phyloP scores from a whole-genome alignment of 306 rosid species.

The Crataegus laevigata region DNA sequence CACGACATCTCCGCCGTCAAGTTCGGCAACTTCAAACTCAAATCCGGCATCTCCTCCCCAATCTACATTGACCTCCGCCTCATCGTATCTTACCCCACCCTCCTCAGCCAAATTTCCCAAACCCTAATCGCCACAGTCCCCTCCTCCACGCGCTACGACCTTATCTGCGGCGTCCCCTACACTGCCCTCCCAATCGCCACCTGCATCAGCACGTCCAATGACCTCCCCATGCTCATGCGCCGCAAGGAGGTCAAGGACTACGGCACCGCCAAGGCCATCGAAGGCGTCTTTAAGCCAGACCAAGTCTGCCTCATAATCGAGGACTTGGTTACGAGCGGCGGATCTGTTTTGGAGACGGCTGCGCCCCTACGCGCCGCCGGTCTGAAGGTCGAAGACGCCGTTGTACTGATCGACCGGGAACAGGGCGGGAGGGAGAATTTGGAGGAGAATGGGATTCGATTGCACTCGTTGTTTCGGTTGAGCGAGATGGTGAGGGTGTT shows the following conservation, averaged over 20 bases:
- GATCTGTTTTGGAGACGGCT: slow-evolving; percentile 73
- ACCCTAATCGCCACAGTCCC: slow-evolving; percentile 61
- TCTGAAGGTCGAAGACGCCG: slow-evolving; percentile 63
- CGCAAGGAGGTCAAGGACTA: slow-evolving; percentile 91
- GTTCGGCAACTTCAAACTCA: slow-evolving; percentile 85
- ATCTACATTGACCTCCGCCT: slow-evolving; percentile 88
- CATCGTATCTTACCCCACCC: slow-evolving; percentile 74
- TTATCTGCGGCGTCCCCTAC: slow-evolving; percentile 86
- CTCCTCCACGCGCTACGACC: slow-evolving; percentile 41
- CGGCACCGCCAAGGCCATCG: slow-evolving; percentile 79
- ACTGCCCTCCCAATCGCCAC: slow-evolving; percentile 93
- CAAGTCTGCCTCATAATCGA: slow-evolving; percentile 71
- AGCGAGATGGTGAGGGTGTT: slow-evolving; percentile 74
- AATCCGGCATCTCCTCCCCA: slow-evolving; percentile 86
- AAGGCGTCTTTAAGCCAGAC: slow-evolving; percentile 46
- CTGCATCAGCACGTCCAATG: slow-evolving; percentile 40
- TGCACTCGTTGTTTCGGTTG: slow-evolving; percentile 57
- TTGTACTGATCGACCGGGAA: slow-evolving; percentile 79
- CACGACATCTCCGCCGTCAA: slow-evolving; percentile 89
- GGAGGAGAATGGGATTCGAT: slow-evolving; percentile 58
- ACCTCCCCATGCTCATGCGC: slow-evolving; percentile 85
- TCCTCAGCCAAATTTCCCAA: slow-evolving; percentile 68
- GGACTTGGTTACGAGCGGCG: slow-evolving; percentile 84
- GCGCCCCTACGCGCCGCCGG: slow-evolving; percentile 71
- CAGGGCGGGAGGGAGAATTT: slow-evolving; percentile 89